These are phyloP conservation scores for Danielozyma ontarioensis DNA, from an alignment of 805 yeast species.

Conservation along the genomic window DNA sequence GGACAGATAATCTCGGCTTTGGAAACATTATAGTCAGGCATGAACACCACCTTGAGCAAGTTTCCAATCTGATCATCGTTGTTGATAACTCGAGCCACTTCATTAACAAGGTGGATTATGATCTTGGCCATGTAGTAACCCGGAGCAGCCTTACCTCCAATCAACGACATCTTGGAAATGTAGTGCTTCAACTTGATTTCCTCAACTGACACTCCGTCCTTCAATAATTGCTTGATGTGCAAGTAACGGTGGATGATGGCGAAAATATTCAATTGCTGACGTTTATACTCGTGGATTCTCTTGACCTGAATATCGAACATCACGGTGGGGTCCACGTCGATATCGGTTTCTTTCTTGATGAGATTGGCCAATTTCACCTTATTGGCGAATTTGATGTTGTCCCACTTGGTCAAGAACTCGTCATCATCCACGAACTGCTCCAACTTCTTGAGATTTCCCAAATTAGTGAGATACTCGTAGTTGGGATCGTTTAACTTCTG, in stretches of 20 bases:
- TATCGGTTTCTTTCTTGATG: slow-evolving; percentile 58
- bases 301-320: slow-evolving; percentile 90
- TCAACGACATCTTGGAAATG: slow-evolving; percentile 71
- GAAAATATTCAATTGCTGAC: slow-evolving; percentile 89
- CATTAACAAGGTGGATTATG: slow-evolving; percentile 77
- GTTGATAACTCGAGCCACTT: slow-evolving; percentile 78
- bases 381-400: slow-evolving; percentile 61
- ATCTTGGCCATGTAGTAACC: slow-evolving; percentile 94
- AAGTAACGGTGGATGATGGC: slow-evolving; percentile 84
- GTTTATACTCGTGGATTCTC: slow-evolving; percentile 92
- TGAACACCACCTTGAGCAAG: slow-evolving; percentile 76
- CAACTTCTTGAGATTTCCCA: slow-evolving; percentile 61
- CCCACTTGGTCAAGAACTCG: slow-evolving; percentile 68
- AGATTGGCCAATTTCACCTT: slow-evolving; percentile 63
- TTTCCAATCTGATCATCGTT: slow-evolving; percentile 70
- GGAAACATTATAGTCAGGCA: slow-evolving; percentile 91
- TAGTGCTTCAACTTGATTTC: slow-evolving; percentile 55
- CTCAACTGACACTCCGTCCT: slow-evolving; percentile 37
- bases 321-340: slow-evolving; percentile 66
- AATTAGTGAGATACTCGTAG: slow-evolving; percentile 63
- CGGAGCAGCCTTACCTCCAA: slow-evolving; percentile 98
- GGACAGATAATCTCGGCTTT: slow-evolving; percentile 90
- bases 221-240: slow-evolving; percentile 62
- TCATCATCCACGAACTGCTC: slow-evolving; percentile 64
- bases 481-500: slow-evolving; percentile 60